Conservation (phyloP, 768 basidiomycete genomes). For the Steccherinum ochraceum region DNA sequence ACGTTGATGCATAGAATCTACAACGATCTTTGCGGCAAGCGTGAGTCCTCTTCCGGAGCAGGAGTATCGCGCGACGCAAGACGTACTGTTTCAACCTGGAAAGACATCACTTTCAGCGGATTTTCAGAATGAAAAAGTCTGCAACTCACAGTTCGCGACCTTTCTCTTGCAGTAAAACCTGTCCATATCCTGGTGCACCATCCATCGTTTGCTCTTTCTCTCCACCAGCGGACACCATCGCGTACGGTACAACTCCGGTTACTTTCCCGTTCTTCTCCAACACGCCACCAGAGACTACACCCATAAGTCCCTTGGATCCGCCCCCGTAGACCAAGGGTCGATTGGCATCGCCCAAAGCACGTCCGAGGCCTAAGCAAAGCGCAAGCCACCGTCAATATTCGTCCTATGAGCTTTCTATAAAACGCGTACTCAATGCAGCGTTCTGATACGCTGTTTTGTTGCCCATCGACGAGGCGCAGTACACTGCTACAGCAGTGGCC, state of each 20-base stretch:
- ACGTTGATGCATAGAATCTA: conserved; percentile 81
- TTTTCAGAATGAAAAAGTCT: background rate
- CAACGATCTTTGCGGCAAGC: conserved; percentile 66
- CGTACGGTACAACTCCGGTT: conserved; percentile 72
- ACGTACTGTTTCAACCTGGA: background rate
- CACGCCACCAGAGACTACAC: conserved; percentile 61
- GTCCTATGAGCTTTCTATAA: background rate
- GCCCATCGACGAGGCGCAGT: conserved; percentile 76
- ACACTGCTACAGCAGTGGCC: conserved; percentile 57
- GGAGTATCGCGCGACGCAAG: background rate
- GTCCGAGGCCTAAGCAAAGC: conserved; percentile 55
- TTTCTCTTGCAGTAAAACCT: background rate
- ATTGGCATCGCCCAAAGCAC: conserved; percentile 54
- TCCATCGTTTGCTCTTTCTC: conserved; percentile 44
- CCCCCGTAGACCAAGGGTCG: conserved; percentile 84
- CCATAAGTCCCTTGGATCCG: conserved; percentile 82
- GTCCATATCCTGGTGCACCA: background rate
- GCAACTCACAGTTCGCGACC: conserved; percentile 27
- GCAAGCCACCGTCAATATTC: background rate
- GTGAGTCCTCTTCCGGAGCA: background rate
- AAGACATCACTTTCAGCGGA: background rate
- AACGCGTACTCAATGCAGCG: conserved; percentile 57
- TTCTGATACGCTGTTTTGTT: conserved; percentile 49
- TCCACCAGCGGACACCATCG: conserved; percentile 63
- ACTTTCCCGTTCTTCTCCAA: conserved; percentile 64